A percentile compares a stretch with the other conserved stretches of the same genome.
Evolutionary conservation across 2,329 filamentous ascomycete species (phyloP).

Genomic region (Diaporthe vaccinii): DNA sequence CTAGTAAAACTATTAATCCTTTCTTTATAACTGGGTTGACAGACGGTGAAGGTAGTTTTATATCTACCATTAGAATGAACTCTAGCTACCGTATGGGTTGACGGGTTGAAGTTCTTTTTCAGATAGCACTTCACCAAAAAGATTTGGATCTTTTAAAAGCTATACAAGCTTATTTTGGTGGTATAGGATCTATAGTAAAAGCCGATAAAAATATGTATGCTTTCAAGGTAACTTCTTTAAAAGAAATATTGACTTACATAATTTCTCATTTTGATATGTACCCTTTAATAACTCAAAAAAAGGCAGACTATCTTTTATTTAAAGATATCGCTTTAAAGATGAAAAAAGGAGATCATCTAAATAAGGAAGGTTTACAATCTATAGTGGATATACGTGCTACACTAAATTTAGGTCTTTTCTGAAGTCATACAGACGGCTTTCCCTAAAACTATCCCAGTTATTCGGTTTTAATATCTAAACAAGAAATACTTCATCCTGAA

Average conservation of each 20-base stretch:
- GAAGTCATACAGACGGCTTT: slow-evolving; percentile 23
- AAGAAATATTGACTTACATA: slow-evolving; percentile 19
- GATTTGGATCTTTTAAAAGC: slow-evolving; percentile 7
- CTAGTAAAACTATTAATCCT: slow-evolving; percentile 25
- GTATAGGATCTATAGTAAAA: slow-evolving; percentile 17
- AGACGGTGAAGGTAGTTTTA: slow-evolving; percentile 29
- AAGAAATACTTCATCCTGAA: slow-evolving; percentile 3
- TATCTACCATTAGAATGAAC: slow-evolving; percentile 12
- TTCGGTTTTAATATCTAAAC: slow-evolving; percentile 10
- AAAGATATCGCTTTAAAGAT: slow-evolving; percentile 27
- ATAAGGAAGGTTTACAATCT: slow-evolving; percentile 7
- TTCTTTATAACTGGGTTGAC: slow-evolving; percentile 22
- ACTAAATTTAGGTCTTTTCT: slow-evolving; percentile 26
- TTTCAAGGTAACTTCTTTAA: slow-evolving; percentile 15
- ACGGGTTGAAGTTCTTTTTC: slow-evolving; percentile 25
- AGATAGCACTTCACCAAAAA: slow-evolving; percentile 17
- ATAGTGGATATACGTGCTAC: slow-evolving; percentile 19
- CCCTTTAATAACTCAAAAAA: slow-evolving; percentile 28
- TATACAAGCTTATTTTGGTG: slow-evolving; percentile 12
- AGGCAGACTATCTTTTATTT: slow-evolving; percentile 29
- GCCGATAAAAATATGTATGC: slow-evolving; percentile 12
- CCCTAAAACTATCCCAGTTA: neutral
- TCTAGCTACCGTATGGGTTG: slow-evolving; percentile 8
- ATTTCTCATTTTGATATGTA: slow-evolving; percentile 31
- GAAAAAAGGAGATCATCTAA: slow-evolving; percentile 18